Conservation (phyloP, 2,329 filamentous ascomycete genomes). For the Pseudocercospora fuligena region DNA sequence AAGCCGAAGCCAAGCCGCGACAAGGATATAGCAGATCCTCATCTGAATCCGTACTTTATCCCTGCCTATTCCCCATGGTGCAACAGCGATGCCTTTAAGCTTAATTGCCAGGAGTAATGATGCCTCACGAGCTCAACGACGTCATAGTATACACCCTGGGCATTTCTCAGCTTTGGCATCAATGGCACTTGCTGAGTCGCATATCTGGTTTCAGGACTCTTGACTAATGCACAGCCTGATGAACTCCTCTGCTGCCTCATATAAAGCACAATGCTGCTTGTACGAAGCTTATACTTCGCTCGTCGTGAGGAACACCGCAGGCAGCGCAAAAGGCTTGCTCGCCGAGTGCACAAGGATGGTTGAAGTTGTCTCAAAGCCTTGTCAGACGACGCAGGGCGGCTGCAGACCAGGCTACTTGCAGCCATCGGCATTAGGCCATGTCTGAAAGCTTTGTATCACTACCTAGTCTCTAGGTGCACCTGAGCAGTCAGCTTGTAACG, state of each 20-base stretch:
- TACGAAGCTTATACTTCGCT: too few relatives aligned
- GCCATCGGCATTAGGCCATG: not conserved
- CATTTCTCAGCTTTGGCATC: not conserved
- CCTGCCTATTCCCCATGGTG: not conserved
- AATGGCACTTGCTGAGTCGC: not conserved
- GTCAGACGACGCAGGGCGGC: constrained; percentile 2
- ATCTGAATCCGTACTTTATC: constrained; percentile 6
- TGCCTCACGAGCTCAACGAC: not conserved
- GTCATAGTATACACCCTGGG: not conserved
- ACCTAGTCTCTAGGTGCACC: not conserved
- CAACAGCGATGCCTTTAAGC: not conserved
- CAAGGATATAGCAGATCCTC: not conserved
- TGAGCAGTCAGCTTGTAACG: not conserved
- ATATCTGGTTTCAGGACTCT: not conserved
- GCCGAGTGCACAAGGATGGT: not conserved
- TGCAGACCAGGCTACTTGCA: not conserved
- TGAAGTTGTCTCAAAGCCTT: constrained; percentile 2
- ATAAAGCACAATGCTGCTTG: not conserved
- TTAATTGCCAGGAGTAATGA: not conserved
- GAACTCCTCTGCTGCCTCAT: not conserved
- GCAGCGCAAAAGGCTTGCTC: not conserved
- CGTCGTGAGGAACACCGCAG: not conserved
- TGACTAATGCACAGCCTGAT: not conserved
- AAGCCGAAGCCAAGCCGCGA: not conserved
- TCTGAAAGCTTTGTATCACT: constrained; percentile 1